Base-by-base conservation (phyloP, 2,329 filamentous ascomycete genomes). In the Epichloe amarillans region DNA sequence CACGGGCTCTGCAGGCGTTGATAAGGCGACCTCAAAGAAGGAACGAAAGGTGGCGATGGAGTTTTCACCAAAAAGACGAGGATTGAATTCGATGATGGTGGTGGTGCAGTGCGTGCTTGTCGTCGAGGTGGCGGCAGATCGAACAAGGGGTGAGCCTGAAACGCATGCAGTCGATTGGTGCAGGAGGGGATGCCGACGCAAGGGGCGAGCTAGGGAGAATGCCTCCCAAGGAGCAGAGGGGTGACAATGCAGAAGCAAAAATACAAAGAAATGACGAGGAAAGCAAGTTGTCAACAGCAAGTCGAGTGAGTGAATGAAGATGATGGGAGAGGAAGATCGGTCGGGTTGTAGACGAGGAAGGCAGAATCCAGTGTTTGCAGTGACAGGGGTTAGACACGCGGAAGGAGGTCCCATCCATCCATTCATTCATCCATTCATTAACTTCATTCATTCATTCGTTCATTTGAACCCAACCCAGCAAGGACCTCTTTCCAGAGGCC, bases 81-180 rank as follows among this genome's bases (percentile, higher is more conserved):
- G 8, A 17, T 6, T 15, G n/a, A 8, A 17, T 7, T 43, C 30
- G 21, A 43, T 17, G 30, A 52, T 46, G 26, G 30, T 40, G 50
- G 37, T 39, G 21, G 30, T 30, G 30, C 7, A 10, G 33, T 19
- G 46, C 48, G 35, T 46, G 26, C 12, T 52, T 7, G 23, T 45
- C 30, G 19, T 30, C 23, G 42, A 15, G 37, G 44, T 12, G 44
- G 47, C 38, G 47, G 43, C 41, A 23, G 35, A 38, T 44, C 38
- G 42, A 51, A 47, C 37, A 49, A 47, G 46, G 40, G 45, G 46
- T 38, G 30, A 41, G 40, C n/a, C 45, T 46, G 37, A 51, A 53
- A 51, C 52, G 49, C 49, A 26, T 51, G 42, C 39, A 49, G 47
- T 43, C 36, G 43, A n/a, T 35, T 46, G 12, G 38, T 15, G 17